Percentiles rank a stretch among this genome's conserved stretches.
phyloP scores from a whole-genome alignment of 1,139 yeast species.

The Magnusiomyces ingens region DNA sequence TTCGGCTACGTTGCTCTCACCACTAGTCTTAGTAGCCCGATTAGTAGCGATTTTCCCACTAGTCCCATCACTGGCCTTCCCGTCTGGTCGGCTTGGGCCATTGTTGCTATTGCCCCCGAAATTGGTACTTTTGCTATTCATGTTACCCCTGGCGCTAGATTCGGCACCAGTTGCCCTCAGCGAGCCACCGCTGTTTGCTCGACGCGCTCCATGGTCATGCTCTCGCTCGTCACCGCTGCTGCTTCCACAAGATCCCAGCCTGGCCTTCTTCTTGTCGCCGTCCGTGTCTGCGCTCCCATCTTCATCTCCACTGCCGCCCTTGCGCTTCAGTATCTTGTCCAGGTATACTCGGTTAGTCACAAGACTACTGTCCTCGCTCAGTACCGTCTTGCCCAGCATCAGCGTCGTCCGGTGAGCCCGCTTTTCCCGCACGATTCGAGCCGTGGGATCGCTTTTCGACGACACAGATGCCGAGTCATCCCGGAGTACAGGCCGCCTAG shows the following conservation, averaged over 20 bases:
- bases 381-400: constrained; percentile 20
- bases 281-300: background rate
- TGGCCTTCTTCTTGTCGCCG: constrained; percentile 1
- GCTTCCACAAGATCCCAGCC: background rate
- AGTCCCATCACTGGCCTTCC: background rate
- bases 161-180: background rate
- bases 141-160: background rate
- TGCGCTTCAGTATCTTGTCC: constrained; percentile 13
- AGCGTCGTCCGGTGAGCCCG: constrained; percentile 14
- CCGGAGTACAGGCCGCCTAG: constrained; percentile 19
- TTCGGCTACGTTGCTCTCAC: background rate
- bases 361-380: constrained; percentile 15
- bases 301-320: constrained; percentile 3
- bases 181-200: background rate
- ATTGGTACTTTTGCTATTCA: background rate
- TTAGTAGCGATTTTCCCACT: background rate
- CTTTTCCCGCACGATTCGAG: constrained; percentile 14
- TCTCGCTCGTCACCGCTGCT: background rate
- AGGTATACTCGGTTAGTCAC: constrained; percentile 15
- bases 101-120: background rate
- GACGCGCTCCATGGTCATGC: background rate
- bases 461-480: constrained; percentile 7
- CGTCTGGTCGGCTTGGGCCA: background rate
- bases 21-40: background rate
- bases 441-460: constrained; percentile 17